phyloP scores from a whole-genome alignment of 306 rosid species.

The Aeschynomene evenia region DNA sequence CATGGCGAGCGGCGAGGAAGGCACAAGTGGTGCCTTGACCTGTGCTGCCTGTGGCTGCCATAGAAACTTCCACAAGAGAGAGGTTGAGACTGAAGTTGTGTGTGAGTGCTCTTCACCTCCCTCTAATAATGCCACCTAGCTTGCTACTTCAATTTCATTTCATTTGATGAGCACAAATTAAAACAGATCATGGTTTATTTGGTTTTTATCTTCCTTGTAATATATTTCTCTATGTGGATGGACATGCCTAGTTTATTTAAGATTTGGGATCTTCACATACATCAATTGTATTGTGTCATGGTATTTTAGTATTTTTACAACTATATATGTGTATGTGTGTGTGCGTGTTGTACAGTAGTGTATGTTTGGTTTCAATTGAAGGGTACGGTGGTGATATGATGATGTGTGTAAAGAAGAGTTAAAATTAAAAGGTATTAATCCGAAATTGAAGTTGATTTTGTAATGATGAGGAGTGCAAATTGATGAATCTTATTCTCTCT shows the following conservation, averaged over 20 bases:
- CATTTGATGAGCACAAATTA: background rate
- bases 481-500: background rate
- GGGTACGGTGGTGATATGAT: no score
- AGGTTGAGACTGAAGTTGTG: slow-evolving; percentile 54
- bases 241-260: background rate
- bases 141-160: no score
- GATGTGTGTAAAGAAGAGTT: slow-evolving; percentile 34
- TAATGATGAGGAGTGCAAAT: slow-evolving; percentile 8
- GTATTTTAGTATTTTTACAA: background rate
- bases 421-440: slow-evolving; percentile 14
- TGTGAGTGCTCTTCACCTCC: slow-evolving; percentile 53
- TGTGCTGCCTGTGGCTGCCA: slow-evolving; percentile 97
- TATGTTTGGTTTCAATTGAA: background rate
- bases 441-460: slow-evolving; percentile 5
- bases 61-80: slow-evolving; percentile 77
- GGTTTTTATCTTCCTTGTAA: background rate
- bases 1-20: slow-evolving; percentile 74
- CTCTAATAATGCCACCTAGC: no score
- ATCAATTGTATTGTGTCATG: no score
- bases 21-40: slow-evolving; percentile 55
- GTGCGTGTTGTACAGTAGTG: background rate
- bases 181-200: background rate
- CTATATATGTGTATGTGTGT: no score
- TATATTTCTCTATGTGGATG: no score
- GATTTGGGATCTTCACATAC: background rate